Conservation (phyloP, 306 rosid genomes). For the Delonix regia region DNA sequence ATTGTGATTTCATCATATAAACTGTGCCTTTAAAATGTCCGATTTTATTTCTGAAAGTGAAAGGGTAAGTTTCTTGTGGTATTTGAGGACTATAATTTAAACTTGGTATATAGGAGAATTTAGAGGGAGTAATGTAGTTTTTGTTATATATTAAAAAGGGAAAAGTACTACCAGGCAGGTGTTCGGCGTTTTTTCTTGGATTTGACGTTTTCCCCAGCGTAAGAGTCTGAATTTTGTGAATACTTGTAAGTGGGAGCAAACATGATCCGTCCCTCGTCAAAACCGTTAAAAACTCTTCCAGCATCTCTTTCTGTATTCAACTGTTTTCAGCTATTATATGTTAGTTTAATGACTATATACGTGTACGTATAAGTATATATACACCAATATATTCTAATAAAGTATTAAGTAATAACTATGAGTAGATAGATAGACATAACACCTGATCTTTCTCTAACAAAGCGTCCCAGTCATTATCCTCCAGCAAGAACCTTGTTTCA, state of each 20-base stretch:
- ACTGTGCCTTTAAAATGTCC: no score
- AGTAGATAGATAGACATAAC: not conserved
- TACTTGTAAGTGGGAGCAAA: constrained; percentile 73
- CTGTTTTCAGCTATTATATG: constrained; percentile 26
- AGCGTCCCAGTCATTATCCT: constrained; percentile 84
- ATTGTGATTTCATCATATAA: no score
- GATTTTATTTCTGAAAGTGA: no score
- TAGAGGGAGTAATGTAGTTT: no score
- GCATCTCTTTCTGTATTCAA: constrained; percentile 63
- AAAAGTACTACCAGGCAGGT: constrained; percentile 52
- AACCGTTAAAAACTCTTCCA: constrained; percentile 57
- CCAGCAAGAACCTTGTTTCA: constrained; percentile 69
- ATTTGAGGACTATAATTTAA: no score
- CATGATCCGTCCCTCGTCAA: constrained; percentile 56
- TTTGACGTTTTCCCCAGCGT: constrained; percentile 31
- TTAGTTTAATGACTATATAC: not conserved
- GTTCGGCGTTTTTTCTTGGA: constrained; percentile 69
- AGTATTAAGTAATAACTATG: no score
- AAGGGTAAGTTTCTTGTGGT: no score
- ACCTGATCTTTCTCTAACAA: constrained; percentile 87
- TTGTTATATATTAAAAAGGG: not conserved
- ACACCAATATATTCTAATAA: no score
- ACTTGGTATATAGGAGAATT: no score
- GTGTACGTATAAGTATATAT: not conserved
- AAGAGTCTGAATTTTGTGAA: constrained; percentile 61